Evolutionary conservation across 768 basidiomycete species (phyloP).

Genomic region (Mycena haematopus): DNA sequence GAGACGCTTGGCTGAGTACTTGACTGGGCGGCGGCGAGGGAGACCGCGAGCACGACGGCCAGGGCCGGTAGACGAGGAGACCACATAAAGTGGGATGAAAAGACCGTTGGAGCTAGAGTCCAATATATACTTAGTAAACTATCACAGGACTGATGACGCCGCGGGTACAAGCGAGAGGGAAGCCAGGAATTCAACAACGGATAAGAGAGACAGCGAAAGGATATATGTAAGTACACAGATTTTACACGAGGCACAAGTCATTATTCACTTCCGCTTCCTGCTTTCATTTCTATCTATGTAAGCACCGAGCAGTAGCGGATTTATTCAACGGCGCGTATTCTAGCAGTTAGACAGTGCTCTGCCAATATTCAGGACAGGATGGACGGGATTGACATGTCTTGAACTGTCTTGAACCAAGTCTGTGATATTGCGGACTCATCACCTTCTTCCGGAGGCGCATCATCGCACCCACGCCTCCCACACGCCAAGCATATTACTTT

Average conservation of each 20-base stretch:
- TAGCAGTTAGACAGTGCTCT: no score
- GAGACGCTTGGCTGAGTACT: conserved; percentile 43
- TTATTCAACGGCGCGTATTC: no score
- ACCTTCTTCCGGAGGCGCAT: no score
- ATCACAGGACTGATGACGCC: conserved; percentile 2
- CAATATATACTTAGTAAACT: conserved; percentile 9
- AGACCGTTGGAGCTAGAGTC: conserved; percentile 16
- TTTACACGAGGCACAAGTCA: not conserved
- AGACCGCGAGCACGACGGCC: conserved; percentile 43
- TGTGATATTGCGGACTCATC: no score
- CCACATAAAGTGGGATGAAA: conserved; percentile 25
- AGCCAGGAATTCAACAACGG: not conserved
- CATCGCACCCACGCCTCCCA: no score
- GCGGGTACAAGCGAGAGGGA: conserved; percentile 30
- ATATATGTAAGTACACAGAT: not conserved
- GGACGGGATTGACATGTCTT: no score
- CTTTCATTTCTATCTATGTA: no score
- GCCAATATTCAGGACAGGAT: no score
- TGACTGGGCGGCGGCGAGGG: conserved; percentile 35
- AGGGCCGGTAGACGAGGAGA: conserved; percentile 32
- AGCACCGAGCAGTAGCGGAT: no score
- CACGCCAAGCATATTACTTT: no score
- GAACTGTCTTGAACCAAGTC: no score
- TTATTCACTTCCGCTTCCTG: not conserved
- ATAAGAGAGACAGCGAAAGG: not conserved